Conservation (phyloP, 192 early-diverging fungal species). For the Geranomyces michiganensis region DNA sequence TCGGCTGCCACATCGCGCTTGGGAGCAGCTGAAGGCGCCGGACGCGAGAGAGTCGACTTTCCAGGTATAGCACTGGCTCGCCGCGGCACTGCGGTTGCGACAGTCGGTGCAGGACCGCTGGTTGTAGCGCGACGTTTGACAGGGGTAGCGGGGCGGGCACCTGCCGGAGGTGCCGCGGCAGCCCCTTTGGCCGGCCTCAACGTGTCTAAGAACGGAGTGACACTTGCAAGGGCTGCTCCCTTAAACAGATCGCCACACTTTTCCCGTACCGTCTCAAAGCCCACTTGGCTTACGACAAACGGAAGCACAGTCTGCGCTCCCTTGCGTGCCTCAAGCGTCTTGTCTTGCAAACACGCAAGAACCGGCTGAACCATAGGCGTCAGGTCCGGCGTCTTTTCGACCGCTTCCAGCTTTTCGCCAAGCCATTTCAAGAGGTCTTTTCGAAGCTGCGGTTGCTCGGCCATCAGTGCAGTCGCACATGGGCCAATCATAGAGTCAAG, state of each 20-base stretch:
- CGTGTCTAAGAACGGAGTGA: slow-evolving; percentile 61
- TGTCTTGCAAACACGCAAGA: slow-evolving; percentile 85
- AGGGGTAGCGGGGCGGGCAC: slow-evolving; percentile 17
- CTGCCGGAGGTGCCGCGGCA: neutral
- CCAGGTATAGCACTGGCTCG: neutral
- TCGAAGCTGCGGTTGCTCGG: slow-evolving; percentile 83
- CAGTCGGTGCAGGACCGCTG: slow-evolving; percentile 1
- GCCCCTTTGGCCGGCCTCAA: neutral
- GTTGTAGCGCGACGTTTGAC: slow-evolving; percentile 1
- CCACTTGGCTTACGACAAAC: slow-evolving; percentile 69
- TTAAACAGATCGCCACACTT: slow-evolving; percentile 75
- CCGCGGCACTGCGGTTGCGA: neutral
- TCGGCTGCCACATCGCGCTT: neutral
- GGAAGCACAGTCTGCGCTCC: slow-evolving; percentile 72
- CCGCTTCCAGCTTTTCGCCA: slow-evolving; percentile 59
- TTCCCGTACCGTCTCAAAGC: slow-evolving; percentile 70
- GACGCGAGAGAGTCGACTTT: slow-evolving; percentile 4
- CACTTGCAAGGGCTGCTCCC: slow-evolving; percentile 70
- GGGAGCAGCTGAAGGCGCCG: slow-evolving; percentile 4
- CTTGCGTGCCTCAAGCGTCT: slow-evolving; percentile 87
- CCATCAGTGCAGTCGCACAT: slow-evolving; percentile 65
- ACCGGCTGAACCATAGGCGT: slow-evolving; percentile 66
- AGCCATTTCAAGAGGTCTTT: slow-evolving; percentile 88
- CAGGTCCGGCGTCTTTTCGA: slow-evolving; percentile 59
- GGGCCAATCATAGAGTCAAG: slow-evolving; percentile 73